A percentile compares a stretch with the other conserved stretches of the same genome.
Evolutionary conservation across 139 green algal genomes (phyloP).

Genomic region (Astrephomene gubernaculifera): DNA sequence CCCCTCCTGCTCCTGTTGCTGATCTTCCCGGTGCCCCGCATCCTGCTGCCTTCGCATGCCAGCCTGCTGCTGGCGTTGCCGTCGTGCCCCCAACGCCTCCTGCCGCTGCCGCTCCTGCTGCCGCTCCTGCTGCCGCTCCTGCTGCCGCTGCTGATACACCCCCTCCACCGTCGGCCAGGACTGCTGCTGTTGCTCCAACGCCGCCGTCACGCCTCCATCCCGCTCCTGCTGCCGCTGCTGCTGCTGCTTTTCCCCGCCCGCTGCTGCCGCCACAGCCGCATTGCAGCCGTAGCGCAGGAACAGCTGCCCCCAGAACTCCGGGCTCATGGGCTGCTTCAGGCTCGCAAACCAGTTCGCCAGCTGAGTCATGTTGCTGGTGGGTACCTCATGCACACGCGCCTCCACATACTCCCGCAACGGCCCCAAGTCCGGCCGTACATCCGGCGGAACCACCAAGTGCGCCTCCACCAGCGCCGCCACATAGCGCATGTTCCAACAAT

Average conservation of each 20-base stretch:
- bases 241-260: too few relatives aligned
- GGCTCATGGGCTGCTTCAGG: background rate
- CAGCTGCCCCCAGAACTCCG: slow-evolving; percentile 1
- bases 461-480: background rate
- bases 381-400: background rate
- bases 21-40: too few relatives aligned
- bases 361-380: slow-evolving; percentile 18
- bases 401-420: slow-evolving; percentile 27
- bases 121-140: background rate
- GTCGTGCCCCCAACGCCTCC: too few relatives aligned
- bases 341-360: slow-evolving; percentile 14
- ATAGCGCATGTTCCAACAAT: slow-evolving; percentile 1
- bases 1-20: background rate
- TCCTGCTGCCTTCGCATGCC: background rate
- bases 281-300: slow-evolving; percentile 10
- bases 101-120: background rate
- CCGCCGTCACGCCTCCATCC: too few relatives aligned
- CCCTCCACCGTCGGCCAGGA: too few relatives aligned
- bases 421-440: background rate
- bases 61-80: background rate
- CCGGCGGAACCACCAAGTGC: background rate
- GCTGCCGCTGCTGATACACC: too few relatives aligned
- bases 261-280: background rate
- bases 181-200: too few relatives aligned
- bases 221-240: background rate